A percentile compares a stretch with the other conserved stretches of the same genome.
phyloP scores from a whole-genome alignment of 148 eudicot genomes.

The Vaccinium corymbosum region DNA sequence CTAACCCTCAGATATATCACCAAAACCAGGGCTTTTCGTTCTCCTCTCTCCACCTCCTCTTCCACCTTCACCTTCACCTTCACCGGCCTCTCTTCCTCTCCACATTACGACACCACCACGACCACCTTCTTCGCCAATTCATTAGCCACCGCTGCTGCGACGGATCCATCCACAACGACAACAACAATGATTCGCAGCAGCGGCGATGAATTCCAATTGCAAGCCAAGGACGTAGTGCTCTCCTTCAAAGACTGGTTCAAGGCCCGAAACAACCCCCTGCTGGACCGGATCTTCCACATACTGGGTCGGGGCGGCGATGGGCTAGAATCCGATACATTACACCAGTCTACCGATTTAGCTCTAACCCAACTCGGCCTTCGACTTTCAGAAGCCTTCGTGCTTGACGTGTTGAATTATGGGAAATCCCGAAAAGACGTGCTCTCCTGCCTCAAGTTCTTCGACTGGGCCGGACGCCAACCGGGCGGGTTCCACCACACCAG shows the following conservation, averaged over 20 bases:
- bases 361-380: slow-evolving; percentile 29
- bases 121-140: slow-evolving; percentile 4
- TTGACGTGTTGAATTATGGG: slow-evolving; percentile 46
- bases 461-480: slow-evolving; percentile 75
- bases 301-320: slow-evolving; percentile 14
- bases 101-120: slow-evolving; percentile 3
- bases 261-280: slow-evolving; percentile 26
- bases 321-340: not conserved
- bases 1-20: slow-evolving; percentile 29
- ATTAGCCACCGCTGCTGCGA: not conserved
- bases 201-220: slow-evolving; percentile 13
- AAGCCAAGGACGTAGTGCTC: slow-evolving; percentile 25
- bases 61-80: not conserved
- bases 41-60: slow-evolving; percentile 15
- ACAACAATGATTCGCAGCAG: not conserved
- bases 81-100: no score
- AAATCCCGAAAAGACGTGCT: slow-evolving; percentile 35
- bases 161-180: not conserved
- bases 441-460: slow-evolving; percentile 73
- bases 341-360: slow-evolving; percentile 24
- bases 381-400: slow-evolving; percentile 39
- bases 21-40: slow-evolving; percentile 31
- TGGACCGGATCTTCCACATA: slow-evolving; percentile 43
- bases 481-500: slow-evolving; percentile 52
- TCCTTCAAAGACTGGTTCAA: slow-evolving; percentile 52